phyloP scores from a whole-genome alignment of 1,284 basidiomycete genomes.

The Trametes hirsuta region DNA sequence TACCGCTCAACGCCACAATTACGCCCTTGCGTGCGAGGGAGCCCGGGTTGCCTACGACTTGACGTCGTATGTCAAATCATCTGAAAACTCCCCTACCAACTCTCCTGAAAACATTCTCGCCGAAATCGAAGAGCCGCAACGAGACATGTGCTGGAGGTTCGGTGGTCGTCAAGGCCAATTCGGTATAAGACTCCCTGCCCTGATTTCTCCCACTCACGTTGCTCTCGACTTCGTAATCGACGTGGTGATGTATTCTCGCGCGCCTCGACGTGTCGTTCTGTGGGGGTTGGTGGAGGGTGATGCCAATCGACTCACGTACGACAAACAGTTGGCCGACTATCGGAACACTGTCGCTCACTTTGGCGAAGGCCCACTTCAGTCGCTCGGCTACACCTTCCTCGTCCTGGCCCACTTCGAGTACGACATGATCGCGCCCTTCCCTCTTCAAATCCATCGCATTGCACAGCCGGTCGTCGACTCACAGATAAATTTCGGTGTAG shows the following conservation, averaged over 20 bases:
- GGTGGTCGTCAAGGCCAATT: background rate
- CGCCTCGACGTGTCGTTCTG: background rate
- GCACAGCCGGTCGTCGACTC: background rate
- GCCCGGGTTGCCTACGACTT: background rate
- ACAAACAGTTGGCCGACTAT: background rate
- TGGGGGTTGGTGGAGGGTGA: background rate
- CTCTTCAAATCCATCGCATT: conserved; percentile 3
- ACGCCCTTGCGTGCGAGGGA: background rate
- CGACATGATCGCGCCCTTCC: background rate
- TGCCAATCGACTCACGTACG: background rate
- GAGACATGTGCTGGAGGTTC: background rate
- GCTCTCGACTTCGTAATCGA: background rate
- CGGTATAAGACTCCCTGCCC: background rate
- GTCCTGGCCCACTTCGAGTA: conserved; percentile 3
- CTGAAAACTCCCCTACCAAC: no score
- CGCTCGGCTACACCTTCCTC: background rate
- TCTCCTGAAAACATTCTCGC: background rate
- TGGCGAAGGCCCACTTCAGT: background rate
- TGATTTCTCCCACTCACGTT: background rate
- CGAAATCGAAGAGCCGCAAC: background rate
- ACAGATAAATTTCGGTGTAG: conserved; percentile 4
- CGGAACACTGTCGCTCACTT: background rate
- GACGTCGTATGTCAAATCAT: background rate
- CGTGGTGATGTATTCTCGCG: no score
- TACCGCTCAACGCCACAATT: background rate